Percentiles rank a stretch among this genome's conserved stretches.
Conservation (phyloP, 257 asterid species). For the Buddleja alternifolia region DNA sequence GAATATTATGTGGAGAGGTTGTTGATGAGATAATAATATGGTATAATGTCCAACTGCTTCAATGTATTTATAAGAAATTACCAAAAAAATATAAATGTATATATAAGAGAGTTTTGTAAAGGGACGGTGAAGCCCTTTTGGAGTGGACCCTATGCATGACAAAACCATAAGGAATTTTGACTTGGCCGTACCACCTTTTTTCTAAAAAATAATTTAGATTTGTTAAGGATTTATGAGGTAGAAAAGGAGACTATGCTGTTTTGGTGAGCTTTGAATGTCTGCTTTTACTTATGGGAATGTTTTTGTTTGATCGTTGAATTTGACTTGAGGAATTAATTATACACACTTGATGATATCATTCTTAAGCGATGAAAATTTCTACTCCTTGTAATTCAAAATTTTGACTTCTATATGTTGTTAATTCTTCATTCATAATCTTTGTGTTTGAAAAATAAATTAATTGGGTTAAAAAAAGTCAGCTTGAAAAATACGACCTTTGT, state of each 20-base stretch:
- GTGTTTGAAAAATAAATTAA: too few species aligned
- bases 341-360: conserved; percentile 24
- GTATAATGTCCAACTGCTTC: conserved; percentile 11
- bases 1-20: not conserved
- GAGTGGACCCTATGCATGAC: conserved; percentile 27
- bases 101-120: conserved; percentile 29
- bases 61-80: too few species aligned
- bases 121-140: conserved; percentile 44
- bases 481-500: too few species aligned
- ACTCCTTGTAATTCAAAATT: not conserved
- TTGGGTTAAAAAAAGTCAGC: too few species aligned
- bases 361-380: not conserved
- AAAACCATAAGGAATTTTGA: conserved; percentile 27
- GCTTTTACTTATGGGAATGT: conserved; percentile 35
- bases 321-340: conserved; percentile 14
- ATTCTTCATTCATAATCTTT: not conserved
- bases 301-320: conserved; percentile 35
- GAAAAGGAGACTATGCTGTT: not conserved
- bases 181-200: conserved; percentile 21
- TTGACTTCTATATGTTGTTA: not conserved
- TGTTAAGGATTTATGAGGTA: conserved; percentile 21
- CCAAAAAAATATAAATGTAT: too few species aligned
- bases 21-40: conserved; percentile 30
- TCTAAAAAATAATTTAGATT: not conserved
- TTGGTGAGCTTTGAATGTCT: conserved; percentile 6